Conservation (phyloP, 2,329 filamentous ascomycete genomes). For the Fusarium transvaalense region DNA sequence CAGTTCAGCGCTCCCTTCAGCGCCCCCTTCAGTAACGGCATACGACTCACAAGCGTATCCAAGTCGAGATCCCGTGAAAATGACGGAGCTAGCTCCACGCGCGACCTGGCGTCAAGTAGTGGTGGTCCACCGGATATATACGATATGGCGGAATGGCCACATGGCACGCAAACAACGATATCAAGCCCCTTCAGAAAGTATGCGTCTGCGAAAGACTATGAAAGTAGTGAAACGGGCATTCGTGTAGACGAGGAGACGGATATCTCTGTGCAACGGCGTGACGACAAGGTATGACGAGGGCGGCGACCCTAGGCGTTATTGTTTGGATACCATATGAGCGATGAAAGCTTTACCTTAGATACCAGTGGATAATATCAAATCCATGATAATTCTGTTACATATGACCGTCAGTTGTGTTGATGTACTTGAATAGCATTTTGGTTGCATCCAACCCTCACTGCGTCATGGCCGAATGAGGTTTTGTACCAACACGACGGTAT, state of each 20-base stretch:
- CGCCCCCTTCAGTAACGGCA: conserved; percentile 31
- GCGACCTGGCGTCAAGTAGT: conserved; percentile 13
- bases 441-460: neutral
- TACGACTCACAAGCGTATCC: conserved; percentile 31
- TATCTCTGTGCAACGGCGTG: conserved; percentile 23
- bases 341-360: conserved; percentile 25
- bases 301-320: conserved; percentile 38
- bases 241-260: conserved; percentile 30
- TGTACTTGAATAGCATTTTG: neutral
- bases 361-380: conserved; percentile 28
- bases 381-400: neutral
- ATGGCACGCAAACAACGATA: conserved; percentile 26
- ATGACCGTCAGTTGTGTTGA: neutral
- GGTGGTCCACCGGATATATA: conserved; percentile 23
- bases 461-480: neutral
- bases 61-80: conserved; percentile 22
- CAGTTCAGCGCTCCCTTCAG: conserved; percentile 25
- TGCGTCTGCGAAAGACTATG: conserved; percentile 31
- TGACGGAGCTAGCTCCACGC: conserved; percentile 38
- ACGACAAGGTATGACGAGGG: conserved; percentile 32
- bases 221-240: conserved; percentile 23
- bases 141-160: conserved; percentile 31
- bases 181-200: conserved; percentile 40
- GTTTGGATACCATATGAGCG: conserved; percentile 9
- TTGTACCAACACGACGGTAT: conserved; percentile 7